phyloP scores from a whole-genome alignment of 352 stramenopile species.

The Globisporangium uncinulatum region DNA sequence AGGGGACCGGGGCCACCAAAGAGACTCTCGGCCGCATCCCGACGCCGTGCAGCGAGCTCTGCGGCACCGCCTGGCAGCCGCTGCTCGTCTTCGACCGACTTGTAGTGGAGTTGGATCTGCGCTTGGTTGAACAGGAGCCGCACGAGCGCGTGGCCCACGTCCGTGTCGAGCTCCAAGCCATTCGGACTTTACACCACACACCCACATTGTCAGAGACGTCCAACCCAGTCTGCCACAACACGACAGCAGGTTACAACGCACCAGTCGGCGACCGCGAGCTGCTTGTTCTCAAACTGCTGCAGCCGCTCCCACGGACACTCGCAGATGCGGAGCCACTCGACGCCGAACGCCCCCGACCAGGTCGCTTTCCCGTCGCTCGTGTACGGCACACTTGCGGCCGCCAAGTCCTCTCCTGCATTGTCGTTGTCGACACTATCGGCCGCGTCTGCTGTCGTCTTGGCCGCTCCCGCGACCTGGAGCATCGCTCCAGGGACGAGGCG shows the following conservation, averaged over 20 bases:
- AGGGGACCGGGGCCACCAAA: slow-evolving; percentile 19
- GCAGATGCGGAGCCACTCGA: slow-evolving; percentile 86
- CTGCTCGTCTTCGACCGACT: slow-evolving; percentile 78
- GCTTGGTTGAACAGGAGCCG: slow-evolving; percentile 77
- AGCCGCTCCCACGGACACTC: slow-evolving; percentile 84
- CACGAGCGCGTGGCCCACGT: slow-evolving; percentile 66
- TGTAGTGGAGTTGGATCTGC: slow-evolving; percentile 78
- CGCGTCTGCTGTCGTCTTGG: slow-evolving; percentile 25
- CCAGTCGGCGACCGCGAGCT: slow-evolving; percentile 48
- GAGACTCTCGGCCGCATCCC: slow-evolving; percentile 71
- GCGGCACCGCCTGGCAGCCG: slow-evolving; percentile 64
- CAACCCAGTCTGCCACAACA: too few relatives aligned
- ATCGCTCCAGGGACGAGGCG: slow-evolving; percentile 32
- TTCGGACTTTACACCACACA: slow-evolving; percentile 35
- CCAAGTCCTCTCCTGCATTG: slow-evolving; percentile 63
- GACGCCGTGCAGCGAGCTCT: slow-evolving; percentile 63
- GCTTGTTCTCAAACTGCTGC: slow-evolving; percentile 65
- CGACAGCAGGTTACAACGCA: slow-evolving; percentile 4
- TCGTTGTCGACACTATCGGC: too few relatives aligned
- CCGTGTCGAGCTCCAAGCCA: slow-evolving; percentile 54
- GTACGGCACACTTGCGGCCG: slow-evolving; percentile 47
- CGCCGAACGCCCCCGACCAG: slow-evolving; percentile 59
- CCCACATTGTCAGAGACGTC: neutral
- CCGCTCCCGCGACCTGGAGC: slow-evolving; percentile 31
- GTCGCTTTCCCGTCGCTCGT: slow-evolving; percentile 34